A percentile compares a stretch with the other conserved stretches of the same genome.
phyloP scores from a whole-genome alignment of 169 alveolate species.

The Plasmodium chabaudi region DNA sequence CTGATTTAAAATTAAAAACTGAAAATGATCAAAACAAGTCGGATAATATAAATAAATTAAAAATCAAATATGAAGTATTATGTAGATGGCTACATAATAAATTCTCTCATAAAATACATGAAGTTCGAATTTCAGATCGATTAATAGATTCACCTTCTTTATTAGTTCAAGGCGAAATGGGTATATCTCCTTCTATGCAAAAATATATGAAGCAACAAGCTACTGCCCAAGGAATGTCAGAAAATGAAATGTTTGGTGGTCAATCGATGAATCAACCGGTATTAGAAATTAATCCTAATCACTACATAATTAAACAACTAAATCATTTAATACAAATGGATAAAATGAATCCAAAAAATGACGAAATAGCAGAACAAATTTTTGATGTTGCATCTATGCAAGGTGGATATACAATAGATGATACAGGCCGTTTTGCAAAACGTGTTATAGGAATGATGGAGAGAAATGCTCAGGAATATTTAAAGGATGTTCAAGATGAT shows the following conservation, averaged over 20 bases:
- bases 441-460: slow-evolving; percentile 86
- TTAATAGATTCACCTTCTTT: slow-evolving; percentile 94
- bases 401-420: slow-evolving; percentile 89
- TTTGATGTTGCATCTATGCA: slow-evolving; percentile 86
- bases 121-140: slow-evolving; percentile 92
- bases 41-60: slow-evolving; percentile 79
- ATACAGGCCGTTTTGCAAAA: slow-evolving; percentile 87
- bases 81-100: slow-evolving; percentile 92
- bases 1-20: slow-evolving; percentile 93
- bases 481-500: slow-evolving; percentile 62
- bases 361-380: slow-evolving; percentile 85
- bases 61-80: slow-evolving; percentile 90
- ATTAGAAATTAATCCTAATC: slow-evolving; percentile 95
- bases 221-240: slow-evolving; percentile 93
- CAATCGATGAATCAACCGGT: slow-evolving; percentile 94
- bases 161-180: slow-evolving; percentile 94
- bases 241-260: slow-evolving; percentile 87
- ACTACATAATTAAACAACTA: slow-evolving; percentile 93
- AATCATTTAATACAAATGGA: slow-evolving; percentile 84
- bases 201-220: slow-evolving; percentile 96
- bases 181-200: slow-evolving; percentile 97
- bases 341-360: slow-evolving; percentile 78
- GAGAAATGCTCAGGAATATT: slow-evolving; percentile 81
- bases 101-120: slow-evolving; percentile 90
- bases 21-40: slow-evolving; percentile 81